Evolutionary conservation across 2,329 filamentous ascomycete species (phyloP), one percentile per base, ranked within the genome.

Genomic region (Neofusicoccum cordaticola): DNA sequence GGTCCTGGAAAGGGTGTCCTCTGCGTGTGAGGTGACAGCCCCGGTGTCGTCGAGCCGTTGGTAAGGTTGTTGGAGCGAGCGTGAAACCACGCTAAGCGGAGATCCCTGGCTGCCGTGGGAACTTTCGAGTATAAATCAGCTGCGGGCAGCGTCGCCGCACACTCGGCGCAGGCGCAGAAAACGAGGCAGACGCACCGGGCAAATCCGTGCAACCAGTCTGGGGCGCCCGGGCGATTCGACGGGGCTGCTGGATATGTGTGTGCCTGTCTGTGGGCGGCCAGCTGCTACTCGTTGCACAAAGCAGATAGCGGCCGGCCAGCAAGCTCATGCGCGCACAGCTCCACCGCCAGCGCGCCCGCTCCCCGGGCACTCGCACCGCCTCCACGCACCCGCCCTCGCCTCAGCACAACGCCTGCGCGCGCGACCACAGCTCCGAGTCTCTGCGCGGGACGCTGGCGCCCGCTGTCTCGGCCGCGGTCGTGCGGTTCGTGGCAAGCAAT

Each of bases 51-150:
- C n/a, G 39, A 45, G 60, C 60, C 48, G 60, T 53, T 63, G 60
- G 41, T 45, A 44, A 63, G 47, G 37, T 51, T 53, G 60, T 52
- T 63, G 60, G 60, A 51, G 45, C 47, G 44, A 47, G 60, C 47
- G 61, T 63, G 61, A 53, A 56, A 56, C 51, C 41, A 45, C 61
- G 50, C 61, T 63, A 63, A 42, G 50, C 22, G 47, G 60, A 52
- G 60, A 63, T 63, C 60, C 48, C 48, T 51, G 60, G 57, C 57
- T 44, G 60, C 22, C 53, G 19, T 19, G 53, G n/a, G 50, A 53
- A 58, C 53, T 34, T 27, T 58, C 53, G 53, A 58, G 53, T 42
- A 22, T 56, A 39, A 56, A 56, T 42, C 35, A 56, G 31, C n/a
- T 37, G n/a, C 50, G 50, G 34, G 31, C 50, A 52, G 50, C 51